Conservation (phyloP, 805 yeast genomes). For the Torulaspora franciscae region DNA sequence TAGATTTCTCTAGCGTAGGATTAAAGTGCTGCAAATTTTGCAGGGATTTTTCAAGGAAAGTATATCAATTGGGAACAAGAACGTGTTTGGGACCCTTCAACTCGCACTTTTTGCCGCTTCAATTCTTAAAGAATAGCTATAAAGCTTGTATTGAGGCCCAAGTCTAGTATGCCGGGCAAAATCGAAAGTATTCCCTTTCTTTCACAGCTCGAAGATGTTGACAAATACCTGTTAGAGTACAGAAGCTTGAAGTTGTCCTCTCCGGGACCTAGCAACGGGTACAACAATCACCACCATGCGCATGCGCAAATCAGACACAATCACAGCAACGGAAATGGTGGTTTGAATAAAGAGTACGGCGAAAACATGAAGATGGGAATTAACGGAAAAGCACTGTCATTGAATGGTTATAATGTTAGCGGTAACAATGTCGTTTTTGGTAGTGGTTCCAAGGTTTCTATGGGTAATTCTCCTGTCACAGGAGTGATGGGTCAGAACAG, state of each 20-base stretch:
- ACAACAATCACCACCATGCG: conserved; percentile 3
- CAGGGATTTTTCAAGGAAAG: not conserved
- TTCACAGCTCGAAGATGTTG: conserved; percentile 36
- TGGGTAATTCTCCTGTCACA: conserved; percentile 4
- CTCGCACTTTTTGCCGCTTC: not conserved
- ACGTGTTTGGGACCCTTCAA: not conserved
- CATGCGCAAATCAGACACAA: conserved; percentile 5
- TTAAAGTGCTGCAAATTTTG: not conserved
- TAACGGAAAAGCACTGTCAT: conserved; percentile 6
- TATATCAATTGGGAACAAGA: not conserved
- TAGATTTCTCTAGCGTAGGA: not conserved
- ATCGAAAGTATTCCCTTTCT: conserved; percentile 32
- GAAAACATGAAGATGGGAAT: conserved; percentile 3
- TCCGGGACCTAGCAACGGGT: conserved; percentile 11
- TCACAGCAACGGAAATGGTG: conserved; percentile 1
- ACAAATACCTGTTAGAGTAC: conserved; percentile 29
- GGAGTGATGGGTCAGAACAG: conserved; percentile 8
- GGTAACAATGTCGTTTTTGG: conserved; percentile 10
- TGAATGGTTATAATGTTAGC: conserved; percentile 4
- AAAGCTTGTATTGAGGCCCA: not conserved
- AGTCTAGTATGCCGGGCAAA: conserved; percentile 28
- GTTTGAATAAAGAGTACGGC: conserved; percentile 4
- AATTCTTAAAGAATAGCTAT: not conserved
- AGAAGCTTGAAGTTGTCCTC: conserved; percentile 22
- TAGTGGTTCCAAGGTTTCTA: conserved; percentile 6